Conservation (phyloP, 352 stramenopile species). For the Phytopythium ostracodes region DNA sequence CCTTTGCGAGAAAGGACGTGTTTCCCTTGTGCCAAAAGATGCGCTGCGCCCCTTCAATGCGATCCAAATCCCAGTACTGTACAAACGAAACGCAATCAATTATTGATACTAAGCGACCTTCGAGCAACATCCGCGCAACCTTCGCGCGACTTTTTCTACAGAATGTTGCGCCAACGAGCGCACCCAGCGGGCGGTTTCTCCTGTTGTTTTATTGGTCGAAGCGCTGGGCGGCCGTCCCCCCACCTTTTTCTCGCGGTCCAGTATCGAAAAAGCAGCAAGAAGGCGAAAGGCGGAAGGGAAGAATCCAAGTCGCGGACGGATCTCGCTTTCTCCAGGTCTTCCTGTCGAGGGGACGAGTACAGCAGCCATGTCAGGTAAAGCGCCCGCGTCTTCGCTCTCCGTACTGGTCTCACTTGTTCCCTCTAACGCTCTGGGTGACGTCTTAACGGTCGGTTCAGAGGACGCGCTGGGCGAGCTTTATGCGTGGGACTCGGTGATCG, state of each 20-base stretch:
- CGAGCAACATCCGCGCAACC: neutral
- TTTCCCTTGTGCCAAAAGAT: neutral
- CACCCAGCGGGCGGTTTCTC: neutral
- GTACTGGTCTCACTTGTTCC: neutral
- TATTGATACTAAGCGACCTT: neutral
- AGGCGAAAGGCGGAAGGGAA: neutral
- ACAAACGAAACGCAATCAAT: neutral
- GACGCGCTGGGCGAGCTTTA: slow-evolving; percentile 66
- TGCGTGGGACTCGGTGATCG: slow-evolving; percentile 57
- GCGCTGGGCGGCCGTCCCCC: neutral
- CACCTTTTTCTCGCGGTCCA: neutral
- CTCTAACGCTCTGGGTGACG: neutral
- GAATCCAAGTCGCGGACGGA: neutral
- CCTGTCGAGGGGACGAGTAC: neutral
- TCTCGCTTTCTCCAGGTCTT: neutral
- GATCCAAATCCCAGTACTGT: neutral
- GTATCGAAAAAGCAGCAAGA: slow-evolving; percentile 1
- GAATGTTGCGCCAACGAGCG: slow-evolving; percentile 2
- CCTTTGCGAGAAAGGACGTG: neutral
- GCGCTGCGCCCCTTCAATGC: neutral
- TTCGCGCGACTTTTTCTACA: neutral
- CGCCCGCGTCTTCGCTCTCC: neutral
- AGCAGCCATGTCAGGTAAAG: neutral
- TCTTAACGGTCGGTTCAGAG: slow-evolving; percentile 2
- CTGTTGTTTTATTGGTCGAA: neutral